A percentile compares a stretch with the other conserved stretches of the same genome.
Evolutionary conservation across 2,329 filamentous ascomycete genomes (phyloP).

Genomic region (Podosphaera aphanis): DNA sequence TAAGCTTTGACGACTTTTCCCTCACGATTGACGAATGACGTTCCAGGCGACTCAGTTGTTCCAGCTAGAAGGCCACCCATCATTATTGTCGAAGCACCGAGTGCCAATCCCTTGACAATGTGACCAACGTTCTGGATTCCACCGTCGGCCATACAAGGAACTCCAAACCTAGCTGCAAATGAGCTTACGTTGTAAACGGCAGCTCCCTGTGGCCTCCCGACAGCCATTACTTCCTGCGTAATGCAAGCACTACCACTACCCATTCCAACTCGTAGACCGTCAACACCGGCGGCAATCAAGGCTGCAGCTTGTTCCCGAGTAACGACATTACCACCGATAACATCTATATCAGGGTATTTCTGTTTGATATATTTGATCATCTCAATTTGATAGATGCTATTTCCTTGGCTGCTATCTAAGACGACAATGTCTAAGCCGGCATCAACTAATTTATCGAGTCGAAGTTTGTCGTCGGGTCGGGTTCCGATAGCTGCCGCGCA

Average conservation of each 20-base stretch:
- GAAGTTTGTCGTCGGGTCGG: slow-evolving; percentile 71
- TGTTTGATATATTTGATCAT: slow-evolving; percentile 95
- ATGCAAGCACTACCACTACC: slow-evolving; percentile 95
- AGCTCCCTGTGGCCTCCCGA: slow-evolving; percentile 84
- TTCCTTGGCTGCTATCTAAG: slow-evolving; percentile 89
- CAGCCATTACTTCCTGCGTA: slow-evolving; percentile 98
- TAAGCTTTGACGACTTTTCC: slow-evolving; percentile 98
- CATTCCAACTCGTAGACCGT: slow-evolving; percentile 96
- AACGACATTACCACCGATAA: slow-evolving; percentile 96
- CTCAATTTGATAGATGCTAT: slow-evolving; percentile 94
- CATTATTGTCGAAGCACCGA: slow-evolving; percentile 92
- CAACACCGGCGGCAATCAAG: slow-evolving; percentile 79
- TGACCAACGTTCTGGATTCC: slow-evolving; percentile 97
- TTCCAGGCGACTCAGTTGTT: slow-evolving; percentile 90
- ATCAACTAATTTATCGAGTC: slow-evolving; percentile 71
- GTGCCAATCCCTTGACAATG: slow-evolving; percentile 91
- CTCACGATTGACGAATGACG: slow-evolving; percentile 87
- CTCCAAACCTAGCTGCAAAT: slow-evolving; percentile 81
- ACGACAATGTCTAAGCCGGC: slow-evolving; percentile 89
- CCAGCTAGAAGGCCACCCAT: slow-evolving; percentile 96
- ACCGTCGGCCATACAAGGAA: slow-evolving; percentile 93
- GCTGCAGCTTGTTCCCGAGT: slow-evolving; percentile 86
- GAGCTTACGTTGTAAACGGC: slow-evolving; percentile 73
- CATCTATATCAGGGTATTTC: slow-evolving; percentile 64
- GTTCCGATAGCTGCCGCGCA: slow-evolving; percentile 90